Base-by-base conservation (phyloP, 164 flowering plant genomes). In the Saururus chinensis region DNA sequence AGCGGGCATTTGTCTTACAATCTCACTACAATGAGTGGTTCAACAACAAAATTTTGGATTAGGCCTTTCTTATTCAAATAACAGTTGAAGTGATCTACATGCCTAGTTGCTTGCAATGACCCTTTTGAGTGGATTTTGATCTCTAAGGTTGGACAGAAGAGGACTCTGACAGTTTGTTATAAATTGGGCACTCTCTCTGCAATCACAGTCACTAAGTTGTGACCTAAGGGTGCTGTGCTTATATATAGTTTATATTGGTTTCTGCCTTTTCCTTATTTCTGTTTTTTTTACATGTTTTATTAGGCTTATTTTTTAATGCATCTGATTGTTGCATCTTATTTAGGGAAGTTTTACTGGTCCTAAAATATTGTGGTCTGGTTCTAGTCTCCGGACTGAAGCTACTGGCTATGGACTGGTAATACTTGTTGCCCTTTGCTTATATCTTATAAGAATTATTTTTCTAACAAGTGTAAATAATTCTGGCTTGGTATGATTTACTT, bases 291-390 rank as follows among this genome's bases (percentile, higher is more conserved):
- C 13, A 55, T 42, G 65, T 67, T 66, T 76, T 51, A 71, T 45
- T 3, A 45, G 49, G 7, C 17, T 45, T 45, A 12, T 12, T 45
- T 45, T 10, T 45, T 12, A 45, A 12, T 12, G 0, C 49, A 12
- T 45, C 17, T 45, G 49, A 45, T 9, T 45, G 49, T 45, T 45
- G 49, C 49, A 45, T 45, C 74, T 72, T 76, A 70, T 86, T 88
- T 88, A 95, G 99, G 99, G 97, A 77, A 91, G 96, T 84, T 95
- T 91, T 80, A 85, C 96, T 62, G 99, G 96, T 62, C 91, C 96
- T 57, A 84, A 93, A 72, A 81, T 85, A 69, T 84, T 85, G 73
- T 91, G 96, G 96, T 86, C 97, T 61, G 93, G 95, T 58, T 84
- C 99, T 68, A 95, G 97, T 73, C 90, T 95, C 48, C 86, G 99